Conservation (phyloP, 371 early-diverging fungal genomes). For the Mortierella polycephala region DNA sequence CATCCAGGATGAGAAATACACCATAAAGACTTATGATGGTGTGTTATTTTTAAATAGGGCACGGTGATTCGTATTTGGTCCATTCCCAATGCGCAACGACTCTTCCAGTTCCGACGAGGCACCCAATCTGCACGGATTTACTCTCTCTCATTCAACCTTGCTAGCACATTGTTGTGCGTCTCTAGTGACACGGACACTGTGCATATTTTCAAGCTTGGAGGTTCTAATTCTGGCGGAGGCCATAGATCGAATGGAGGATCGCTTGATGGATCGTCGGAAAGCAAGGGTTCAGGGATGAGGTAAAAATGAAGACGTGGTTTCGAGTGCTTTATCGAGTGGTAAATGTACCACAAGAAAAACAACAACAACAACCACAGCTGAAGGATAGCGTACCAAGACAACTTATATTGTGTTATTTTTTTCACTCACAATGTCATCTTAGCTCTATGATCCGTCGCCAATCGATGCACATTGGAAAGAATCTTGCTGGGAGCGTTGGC, state of each 20-base stretch:
- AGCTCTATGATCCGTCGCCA: conserved; percentile 67
- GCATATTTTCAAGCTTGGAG: conserved; percentile 90
- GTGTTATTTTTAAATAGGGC: conserved; percentile 66
- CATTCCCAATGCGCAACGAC: conserved; percentile 85
- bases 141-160: conserved; percentile 89
- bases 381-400: too few relatives aligned
- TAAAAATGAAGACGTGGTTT: neutral
- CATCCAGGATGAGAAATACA: too few relatives aligned
- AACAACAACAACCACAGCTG: too few relatives aligned
- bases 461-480: conserved; percentile 68
- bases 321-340: neutral
- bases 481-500: conserved; percentile 82
- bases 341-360: neutral
- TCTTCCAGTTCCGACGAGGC: conserved; percentile 96
- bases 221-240: conserved; percentile 18
- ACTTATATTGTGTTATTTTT: neutral
- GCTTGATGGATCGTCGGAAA: conserved; percentile 13
- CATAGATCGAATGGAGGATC: conserved; percentile 35
- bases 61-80: conserved; percentile 97
- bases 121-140: conserved; percentile 91
- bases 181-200: conserved; percentile 96
- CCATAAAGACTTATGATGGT: neutral
- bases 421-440: neutral
- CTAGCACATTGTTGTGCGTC: conserved; percentile 84
- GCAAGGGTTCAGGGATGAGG: conserved; percentile 27